Evolutionary conservation across 2,329 filamentous ascomycete species (phyloP).

Genomic region (Cladophialophora exuberans): DNA sequence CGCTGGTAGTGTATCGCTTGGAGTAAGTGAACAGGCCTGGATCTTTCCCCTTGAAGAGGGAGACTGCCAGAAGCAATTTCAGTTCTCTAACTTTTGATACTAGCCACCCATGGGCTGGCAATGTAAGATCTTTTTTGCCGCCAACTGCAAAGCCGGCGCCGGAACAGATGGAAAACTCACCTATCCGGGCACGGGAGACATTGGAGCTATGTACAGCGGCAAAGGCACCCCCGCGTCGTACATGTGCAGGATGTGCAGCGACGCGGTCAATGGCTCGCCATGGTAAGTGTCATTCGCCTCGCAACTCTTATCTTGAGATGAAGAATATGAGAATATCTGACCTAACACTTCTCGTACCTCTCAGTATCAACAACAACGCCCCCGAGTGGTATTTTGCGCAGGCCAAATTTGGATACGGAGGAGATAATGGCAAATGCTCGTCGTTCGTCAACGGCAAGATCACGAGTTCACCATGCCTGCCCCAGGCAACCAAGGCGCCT

Average conservation of each 20-base stretch:
- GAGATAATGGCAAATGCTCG: not conserved
- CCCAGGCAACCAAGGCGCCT: not conserved
- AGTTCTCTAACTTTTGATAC: not conserved
- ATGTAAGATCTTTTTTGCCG: slow-evolving; percentile 23
- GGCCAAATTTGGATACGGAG: slow-evolving; percentile 7
- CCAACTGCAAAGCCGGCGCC: slow-evolving; percentile 7
- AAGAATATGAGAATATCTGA: not conserved
- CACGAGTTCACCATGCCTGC: not conserved
- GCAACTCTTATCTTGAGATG: not conserved
- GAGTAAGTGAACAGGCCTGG: slow-evolving; percentile 12
- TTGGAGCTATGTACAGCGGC: slow-evolving; percentile 17
- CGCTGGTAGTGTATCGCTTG: slow-evolving; percentile 17
- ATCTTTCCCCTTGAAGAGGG: not conserved
- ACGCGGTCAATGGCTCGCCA: not conserved
- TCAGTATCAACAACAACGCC: slow-evolving; percentile 25
- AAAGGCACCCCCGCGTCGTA: slow-evolving; percentile 10
- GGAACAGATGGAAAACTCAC: slow-evolving; percentile 25
- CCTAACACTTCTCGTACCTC: not conserved
- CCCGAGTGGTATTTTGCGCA: slow-evolving; percentile 15
- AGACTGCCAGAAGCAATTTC: not conserved
- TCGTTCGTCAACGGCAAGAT: not conserved
- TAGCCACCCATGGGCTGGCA: slow-evolving; percentile 22
- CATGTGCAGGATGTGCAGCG: slow-evolving; percentile 20
- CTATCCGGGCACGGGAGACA: slow-evolving; percentile 21
- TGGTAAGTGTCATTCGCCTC: slow-evolving; percentile 18